Base-by-base conservation (phyloP, 192 early-diverging fungal genomes). In the Endogone sp. region DNA sequence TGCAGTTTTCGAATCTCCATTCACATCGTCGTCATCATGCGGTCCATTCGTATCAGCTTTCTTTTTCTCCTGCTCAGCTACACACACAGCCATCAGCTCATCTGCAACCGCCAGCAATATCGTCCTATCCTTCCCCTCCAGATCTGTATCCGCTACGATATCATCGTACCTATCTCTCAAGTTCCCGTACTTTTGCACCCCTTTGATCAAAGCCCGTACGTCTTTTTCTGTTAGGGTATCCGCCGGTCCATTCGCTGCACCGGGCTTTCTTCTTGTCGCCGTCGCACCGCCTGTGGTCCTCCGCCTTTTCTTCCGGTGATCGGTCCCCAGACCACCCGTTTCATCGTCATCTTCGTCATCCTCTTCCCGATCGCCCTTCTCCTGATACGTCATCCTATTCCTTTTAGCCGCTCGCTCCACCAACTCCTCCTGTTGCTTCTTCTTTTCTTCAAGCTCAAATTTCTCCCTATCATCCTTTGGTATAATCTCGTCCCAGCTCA, bases 401-500 rank as follows among this genome's bases (percentile, higher is more conserved):
- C 71, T 78, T 26, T 67, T 78, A 1, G 76, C 76, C 2, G 76
- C 76, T 21, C 76, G 64, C 23, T 70, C 72, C 60, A 64, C 85
- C 4, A 90, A 72, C 60, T 83, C 82, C 28, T 83, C 83, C 68
- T 89, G 84, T 31, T 85, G 74, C 73, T 85, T 83, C 30, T 81
- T 80, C 71, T 88, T 81, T 49, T 85, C 87, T 69, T 95, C 93
- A n/a, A 84, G 82, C 68, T 86, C 83, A 4, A 82, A 71, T 30
- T 86, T 75, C 63, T 88, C 82, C 23, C 93, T 86, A 66, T 96
- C 95, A 8, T 85, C 85, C 63, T 92, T 86, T 22, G 97, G 97
- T 61, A 99, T 95, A 65, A 99, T 94, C 0, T 95, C 94, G 32
- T 99, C 97, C 96, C 97, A 99, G 23, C 81, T 86, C 71, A 95